Evolutionary conservation across 768 basidiomycete genomes (phyloP).

Genomic region (Mycena galericulata): DNA sequence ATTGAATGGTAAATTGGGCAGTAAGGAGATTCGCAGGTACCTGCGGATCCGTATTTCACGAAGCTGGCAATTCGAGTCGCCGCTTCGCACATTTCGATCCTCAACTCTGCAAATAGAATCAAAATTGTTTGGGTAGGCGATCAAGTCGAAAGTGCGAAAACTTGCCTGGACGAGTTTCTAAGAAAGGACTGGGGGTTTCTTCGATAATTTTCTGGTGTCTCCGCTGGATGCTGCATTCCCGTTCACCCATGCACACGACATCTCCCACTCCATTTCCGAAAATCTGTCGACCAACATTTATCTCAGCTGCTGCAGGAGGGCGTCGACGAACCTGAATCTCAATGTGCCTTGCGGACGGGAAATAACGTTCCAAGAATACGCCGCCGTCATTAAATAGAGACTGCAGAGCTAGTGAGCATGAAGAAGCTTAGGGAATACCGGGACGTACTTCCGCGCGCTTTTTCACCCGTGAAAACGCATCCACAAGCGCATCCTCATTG

Average conservation of each 20-base stretch:
- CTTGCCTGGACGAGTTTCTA: conserved; percentile 57
- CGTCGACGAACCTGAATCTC: conserved; percentile 68
- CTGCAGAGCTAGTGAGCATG: conserved; percentile 43
- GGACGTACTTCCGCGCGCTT: conserved; percentile 58
- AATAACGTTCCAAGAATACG: conserved; percentile 72
- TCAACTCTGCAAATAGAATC: conserved; percentile 48
- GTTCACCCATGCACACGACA: conserved; percentile 73
- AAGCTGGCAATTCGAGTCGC: conserved; percentile 61
- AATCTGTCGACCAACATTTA: conserved; percentile 51
- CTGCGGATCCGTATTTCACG: conserved; percentile 70
- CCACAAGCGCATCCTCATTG: conserved; percentile 50
- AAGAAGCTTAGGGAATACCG: background rate
- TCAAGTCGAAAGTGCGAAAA: background rate
- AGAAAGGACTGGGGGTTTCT: conserved; percentile 74
- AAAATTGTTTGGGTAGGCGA: too few species aligned
- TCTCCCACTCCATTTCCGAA: conserved; percentile 74
- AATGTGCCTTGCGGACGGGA: conserved; percentile 67
- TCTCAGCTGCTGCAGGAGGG: background rate
- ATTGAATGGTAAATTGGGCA: background rate
- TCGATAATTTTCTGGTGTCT: conserved; percentile 82
- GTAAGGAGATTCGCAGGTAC: conserved; percentile 40
- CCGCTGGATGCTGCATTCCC: conserved; percentile 78
- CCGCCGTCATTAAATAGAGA: conserved; percentile 61
- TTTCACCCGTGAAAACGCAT: conserved; percentile 50
- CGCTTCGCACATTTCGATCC: conserved; percentile 62